Percentiles rank a stretch among this genome's conserved stretches.
These are phyloP conservation scores for Penicillium verrucosum DNA, from an alignment of 2,329 filamentous ascomycete species.

Conservation along the genomic window DNA sequence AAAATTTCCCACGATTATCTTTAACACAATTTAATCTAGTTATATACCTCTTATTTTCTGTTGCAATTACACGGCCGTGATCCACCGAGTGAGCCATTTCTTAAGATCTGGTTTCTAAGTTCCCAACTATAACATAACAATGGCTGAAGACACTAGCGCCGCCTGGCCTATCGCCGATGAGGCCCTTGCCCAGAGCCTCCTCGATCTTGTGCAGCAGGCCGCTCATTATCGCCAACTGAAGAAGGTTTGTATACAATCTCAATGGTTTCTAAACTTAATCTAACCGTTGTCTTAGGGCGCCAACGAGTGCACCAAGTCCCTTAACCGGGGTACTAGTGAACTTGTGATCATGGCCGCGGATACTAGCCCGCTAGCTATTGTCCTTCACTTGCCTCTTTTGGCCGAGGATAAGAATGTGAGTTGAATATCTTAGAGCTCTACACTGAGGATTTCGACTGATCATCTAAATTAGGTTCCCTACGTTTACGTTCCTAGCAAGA, in stretches of 20 bases:
- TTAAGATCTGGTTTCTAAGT: neutral
- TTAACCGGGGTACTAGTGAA: neutral
- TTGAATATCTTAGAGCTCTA: neutral
- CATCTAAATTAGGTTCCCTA: slow-evolving; percentile 49
- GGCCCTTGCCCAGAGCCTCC: slow-evolving; percentile 73
- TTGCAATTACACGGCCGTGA: neutral
- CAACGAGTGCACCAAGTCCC: neutral
- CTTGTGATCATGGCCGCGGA: slow-evolving; percentile 61
- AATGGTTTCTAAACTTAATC: neutral
- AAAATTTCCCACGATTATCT: neutral
- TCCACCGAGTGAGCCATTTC: neutral
- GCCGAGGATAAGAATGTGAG: slow-evolving; percentile 67
- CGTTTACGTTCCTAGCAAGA: slow-evolving; percentile 73
- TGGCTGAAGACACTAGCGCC: slow-evolving; percentile 34
- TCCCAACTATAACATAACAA: slow-evolving; percentile 17
- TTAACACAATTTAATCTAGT: neutral
- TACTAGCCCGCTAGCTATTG: slow-evolving; percentile 79
- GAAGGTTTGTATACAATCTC: neutral
- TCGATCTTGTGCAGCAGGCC: slow-evolving; percentile 75
- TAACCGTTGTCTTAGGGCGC: neutral
- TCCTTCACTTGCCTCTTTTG: slow-evolving; percentile 84
- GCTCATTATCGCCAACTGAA: slow-evolving; percentile 57
- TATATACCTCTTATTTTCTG: neutral
- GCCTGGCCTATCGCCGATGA: slow-evolving; percentile 72
- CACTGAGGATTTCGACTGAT: neutral